Evolutionary conservation across 768 basidiomycete genomes (phyloP), one percentile per base, ranked within the genome.

Genomic region (Trametopsis cervina): DNA sequence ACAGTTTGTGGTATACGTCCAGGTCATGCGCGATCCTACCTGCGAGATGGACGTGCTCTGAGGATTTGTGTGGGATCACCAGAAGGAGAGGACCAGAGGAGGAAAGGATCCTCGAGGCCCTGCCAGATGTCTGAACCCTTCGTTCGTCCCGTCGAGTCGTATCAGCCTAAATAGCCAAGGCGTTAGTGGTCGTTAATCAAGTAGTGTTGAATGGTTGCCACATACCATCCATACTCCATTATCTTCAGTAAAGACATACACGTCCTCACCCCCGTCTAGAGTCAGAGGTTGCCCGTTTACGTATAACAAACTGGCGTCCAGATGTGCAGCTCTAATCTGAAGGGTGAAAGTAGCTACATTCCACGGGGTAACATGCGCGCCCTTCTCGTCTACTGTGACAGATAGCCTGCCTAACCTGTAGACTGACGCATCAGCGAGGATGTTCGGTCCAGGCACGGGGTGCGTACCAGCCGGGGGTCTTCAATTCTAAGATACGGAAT

Each of bases 11-110:
- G 63, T 84, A 89, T 0, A 78, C 57, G 25, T 77, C 65, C 15
- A 92, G 66, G 51, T 80, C 76, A 58, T 89, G 79, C 2, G 83
- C 80, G 20, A 93, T 65, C 11, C 90, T 73, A 10, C 74, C 60
- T 2, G 86, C 89, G 2, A 80, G 63, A 0, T 76, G 77, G 7
- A 76, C 57, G n/a, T 60, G 57, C 6, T 55, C 60, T 1, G 59
- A 57, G 4, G 50, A 20, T 13, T 52, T 56, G 3, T 56, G 51
- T 9, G 72, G 72, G 18, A 83, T 63, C 42, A 92, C 70, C 27
- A 93, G 65, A 2, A 66, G 66, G 39, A 92, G 59, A 0, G 81
- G 74, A 0, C 67, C 76, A 1, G 57, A 40, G 0, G 80, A 75
- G 4, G 71, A 69, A 12, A 94, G 70, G 40, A 92, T 75, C 3